A percentile compares a stretch with the other conserved stretches of the same genome.
Evolutionary conservation across 2,329 filamentous ascomycete species (phyloP).

Genomic region (Pyricularia grisea): DNA sequence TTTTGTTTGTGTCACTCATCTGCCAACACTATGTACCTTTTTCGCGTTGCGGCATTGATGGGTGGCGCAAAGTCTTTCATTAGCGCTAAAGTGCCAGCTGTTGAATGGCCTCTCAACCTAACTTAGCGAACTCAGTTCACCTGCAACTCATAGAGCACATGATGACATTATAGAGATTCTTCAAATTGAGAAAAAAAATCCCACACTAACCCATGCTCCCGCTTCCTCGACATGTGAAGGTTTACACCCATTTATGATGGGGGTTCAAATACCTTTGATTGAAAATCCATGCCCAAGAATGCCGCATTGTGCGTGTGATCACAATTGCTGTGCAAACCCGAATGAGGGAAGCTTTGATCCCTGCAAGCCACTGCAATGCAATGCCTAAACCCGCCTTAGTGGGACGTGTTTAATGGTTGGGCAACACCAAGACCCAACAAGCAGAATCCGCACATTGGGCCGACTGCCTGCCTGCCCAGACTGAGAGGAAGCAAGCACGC

Average conservation of each 20-base stretch:
- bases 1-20: neutral
- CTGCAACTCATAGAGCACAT: neutral
- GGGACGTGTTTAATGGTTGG: neutral
- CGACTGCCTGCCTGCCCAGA: neutral
- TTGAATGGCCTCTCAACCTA: neutral
- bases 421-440: neutral
- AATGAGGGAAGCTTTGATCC: neutral
- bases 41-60: neutral
- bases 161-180: neutral
- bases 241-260: too few relatives aligned
- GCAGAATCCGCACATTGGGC: neutral
- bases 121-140: neutral
- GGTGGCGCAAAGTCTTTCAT: neutral
- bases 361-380: slow-evolving; percentile 1
- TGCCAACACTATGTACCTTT: neutral
- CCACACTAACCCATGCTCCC: too few relatives aligned
- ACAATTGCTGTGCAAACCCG: neutral
- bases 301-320: neutral
- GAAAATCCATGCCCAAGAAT: neutral
- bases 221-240: too few relatives aligned
- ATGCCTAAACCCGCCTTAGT: neutral
- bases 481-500: neutral
- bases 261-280: too few relatives aligned
- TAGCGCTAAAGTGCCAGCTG: neutral
- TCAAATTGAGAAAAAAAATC: neutral